Evolutionary conservation across 2,329 filamentous ascomycete species (phyloP), one percentile per base, ranked within the genome.

Genomic region (Ascochyta clinopodiicola): DNA sequence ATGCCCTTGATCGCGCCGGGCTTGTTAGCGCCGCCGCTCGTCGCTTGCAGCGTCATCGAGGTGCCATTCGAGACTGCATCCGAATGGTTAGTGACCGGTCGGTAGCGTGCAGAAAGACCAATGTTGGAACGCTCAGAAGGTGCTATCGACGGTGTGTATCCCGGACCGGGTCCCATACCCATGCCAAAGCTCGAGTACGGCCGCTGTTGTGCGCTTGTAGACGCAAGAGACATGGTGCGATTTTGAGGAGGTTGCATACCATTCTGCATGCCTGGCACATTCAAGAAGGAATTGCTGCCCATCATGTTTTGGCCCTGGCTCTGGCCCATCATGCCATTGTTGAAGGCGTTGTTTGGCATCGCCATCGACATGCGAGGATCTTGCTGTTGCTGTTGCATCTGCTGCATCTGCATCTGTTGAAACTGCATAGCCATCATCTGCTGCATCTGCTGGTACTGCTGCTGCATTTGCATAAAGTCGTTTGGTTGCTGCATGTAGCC

Each of bases 81-180:
- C 34, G 65, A 64, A 34, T 70, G 63, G 42, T 72, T 74, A 0
- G 91, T 92, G 0, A 98, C 94, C 1, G 95, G 92, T 40, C 95
- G 86, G 77, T 99, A 99, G 39, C 95, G 87, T 29, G 91, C 88
- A 8, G 95, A 92, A 47, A 96, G 83, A 15, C 95, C 95, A 58
- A 97, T 81, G 73, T 96, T 98, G 81, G 93, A 98, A 58, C 95
- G 89, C 78, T 98, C 95, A 5, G 92, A 96, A 1, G 95, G 95
- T 2, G 95, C 94, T 63, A 99, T 96, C 0, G 94, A 98, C 1
- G 92, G 87, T 1, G 92, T 85, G 76, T 98, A 98, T 8, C 86
- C 87, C 46, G 58, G 50, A 27, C 58, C 54, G 15, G 62, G 59
- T 15, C 62, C 63, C 59, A 66, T 57, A 47, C 76, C 75, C 21